Evolutionary conservation across 108 stramenopile genomes (phyloP), one percentile per base, ranked within the genome.

Genomic region (Nannochloropsis gaditana): DNA sequence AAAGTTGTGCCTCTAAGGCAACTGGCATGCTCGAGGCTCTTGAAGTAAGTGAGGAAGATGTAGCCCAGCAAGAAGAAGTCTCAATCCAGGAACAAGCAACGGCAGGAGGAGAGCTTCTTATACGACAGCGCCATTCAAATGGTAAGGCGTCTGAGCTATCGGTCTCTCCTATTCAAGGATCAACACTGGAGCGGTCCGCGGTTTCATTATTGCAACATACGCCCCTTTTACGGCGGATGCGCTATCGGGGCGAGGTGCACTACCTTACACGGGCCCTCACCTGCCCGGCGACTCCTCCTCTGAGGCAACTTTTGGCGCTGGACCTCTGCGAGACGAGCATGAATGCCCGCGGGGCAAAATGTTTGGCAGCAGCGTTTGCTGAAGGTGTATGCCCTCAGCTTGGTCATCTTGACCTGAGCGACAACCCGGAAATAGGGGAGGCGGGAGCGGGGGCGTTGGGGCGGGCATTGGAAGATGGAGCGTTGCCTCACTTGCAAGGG

Each of bases 291-390:
- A 73, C 59, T n/a, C 59, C 59, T n/a, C 59, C 19, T n/a, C 59
- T 73, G 15, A n/a, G 19, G 2, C 59, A n/a, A 73, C 59, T 73
- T n/a, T n/a, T 73, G 15, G 59, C 59, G 59, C 59, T 73, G 59
- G 59, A 73, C n/a, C n/a, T 73, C 19, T 73, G 5, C n/a, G 59
- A 73, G n/a, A 73, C 59, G 59, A 15, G n/a, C 5, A 73, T 73
- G 59, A 73, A 15, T n/a, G 19, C 59, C 15, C 19, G 5, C 19
- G 59, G n/a, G 15, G 59, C 59, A 73, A 15, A 6, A n/a, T n/a
- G 59, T 6, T n/a, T 73, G 15, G 59, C 59, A 73, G 59, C 59
- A n/a, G 59, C 59, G 59, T 73, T 73, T 73, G 59, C 59, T 73
- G 2, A 15, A n/a, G 59, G 59, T n/a, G n/a, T n/a, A 3, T 73